These are phyloP conservation scores for Aspergillus uvarum DNA, from an alignment of 2,329 filamentous ascomycete species.

Conservation along the genomic window DNA sequence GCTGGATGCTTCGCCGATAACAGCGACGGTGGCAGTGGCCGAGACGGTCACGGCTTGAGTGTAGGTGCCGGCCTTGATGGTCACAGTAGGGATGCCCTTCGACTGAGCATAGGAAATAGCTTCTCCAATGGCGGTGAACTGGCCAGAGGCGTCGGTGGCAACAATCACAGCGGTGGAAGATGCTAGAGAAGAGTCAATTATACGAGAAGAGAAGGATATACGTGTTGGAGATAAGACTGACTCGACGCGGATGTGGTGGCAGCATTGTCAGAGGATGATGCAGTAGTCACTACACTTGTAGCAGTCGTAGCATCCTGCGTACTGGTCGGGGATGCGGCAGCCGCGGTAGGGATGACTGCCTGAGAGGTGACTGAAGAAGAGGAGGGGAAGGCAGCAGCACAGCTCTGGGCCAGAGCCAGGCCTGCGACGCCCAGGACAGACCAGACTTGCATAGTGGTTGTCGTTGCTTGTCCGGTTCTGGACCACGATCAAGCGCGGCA, in stretches of 20 bases:
- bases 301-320: background rate
- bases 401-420: background rate
- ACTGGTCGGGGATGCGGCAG: background rate
- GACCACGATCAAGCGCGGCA: background rate
- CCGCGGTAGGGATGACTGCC: background rate
- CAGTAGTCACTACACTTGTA: background rate
- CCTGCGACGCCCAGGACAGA: background rate
- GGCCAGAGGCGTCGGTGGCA: slow-evolving; percentile 45
- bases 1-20: slow-evolving; percentile 38
- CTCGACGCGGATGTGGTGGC: too few species aligned
- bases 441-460: slow-evolving; percentile 1
- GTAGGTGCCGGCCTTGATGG: slow-evolving; percentile 48
- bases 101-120: slow-evolving; percentile 47
- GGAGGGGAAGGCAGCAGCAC: background rate
- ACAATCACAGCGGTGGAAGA: slow-evolving; percentile 42
- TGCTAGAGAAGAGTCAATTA: background rate
- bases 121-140: slow-evolving; percentile 48
- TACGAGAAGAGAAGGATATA: too few species aligned
- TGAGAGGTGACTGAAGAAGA: background rate
- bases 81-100: slow-evolving; percentile 45
- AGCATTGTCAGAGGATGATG: too few species aligned
- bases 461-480: background rate
- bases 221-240: too few species aligned
- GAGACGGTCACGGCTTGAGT: slow-evolving; percentile 43
- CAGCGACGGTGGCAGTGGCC: slow-evolving; percentile 44